A percentile compares a stretch with the other conserved stretches of the same genome.
Evolutionary conservation across 225 moss, liverwort and hornwort genomes (phyloP).

Genomic region (Bryoerythrophyllum caledonicum): DNA sequence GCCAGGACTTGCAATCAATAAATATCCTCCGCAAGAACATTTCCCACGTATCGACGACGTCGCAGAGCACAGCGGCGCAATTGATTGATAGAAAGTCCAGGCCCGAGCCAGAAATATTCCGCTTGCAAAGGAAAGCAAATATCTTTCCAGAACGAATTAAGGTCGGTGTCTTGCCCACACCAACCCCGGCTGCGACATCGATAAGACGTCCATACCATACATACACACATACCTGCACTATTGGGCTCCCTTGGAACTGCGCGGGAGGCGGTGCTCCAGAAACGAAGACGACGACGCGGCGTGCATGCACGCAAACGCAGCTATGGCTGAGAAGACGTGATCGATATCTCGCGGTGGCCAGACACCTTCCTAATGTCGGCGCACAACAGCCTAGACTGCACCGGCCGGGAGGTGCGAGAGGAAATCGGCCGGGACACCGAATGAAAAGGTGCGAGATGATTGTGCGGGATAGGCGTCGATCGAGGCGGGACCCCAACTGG

Average conservation of each 20-base stretch:
- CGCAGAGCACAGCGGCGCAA: not conserved
- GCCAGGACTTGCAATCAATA: slow-evolving; percentile 13
- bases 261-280: not conserved
- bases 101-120: not conserved
- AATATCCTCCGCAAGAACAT: not conserved
- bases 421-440: too few species aligned
- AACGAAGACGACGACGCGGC: not conserved
- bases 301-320: slow-evolving; percentile 8
- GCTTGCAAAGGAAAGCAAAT: not conserved
- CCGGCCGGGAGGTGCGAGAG: not conserved
- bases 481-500: too few species aligned
- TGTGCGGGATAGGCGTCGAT: too few species aligned
- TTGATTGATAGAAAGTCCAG: not conserved
- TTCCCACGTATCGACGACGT: not conserved
- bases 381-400: not conserved
- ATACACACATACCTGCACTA: slow-evolving; percentile 21
- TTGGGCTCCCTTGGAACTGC: not conserved
- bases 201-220: not conserved
- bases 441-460: too few species aligned
- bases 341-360: not conserved
- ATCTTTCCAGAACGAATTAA: slow-evolving; percentile 8
- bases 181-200: not conserved
- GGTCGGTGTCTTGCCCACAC: too few species aligned
- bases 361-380: not conserved
- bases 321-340: slow-evolving; percentile 2